Base-by-base conservation (phyloP, 805 yeast genomes). In the Starmerella gropengiesseri region DNA sequence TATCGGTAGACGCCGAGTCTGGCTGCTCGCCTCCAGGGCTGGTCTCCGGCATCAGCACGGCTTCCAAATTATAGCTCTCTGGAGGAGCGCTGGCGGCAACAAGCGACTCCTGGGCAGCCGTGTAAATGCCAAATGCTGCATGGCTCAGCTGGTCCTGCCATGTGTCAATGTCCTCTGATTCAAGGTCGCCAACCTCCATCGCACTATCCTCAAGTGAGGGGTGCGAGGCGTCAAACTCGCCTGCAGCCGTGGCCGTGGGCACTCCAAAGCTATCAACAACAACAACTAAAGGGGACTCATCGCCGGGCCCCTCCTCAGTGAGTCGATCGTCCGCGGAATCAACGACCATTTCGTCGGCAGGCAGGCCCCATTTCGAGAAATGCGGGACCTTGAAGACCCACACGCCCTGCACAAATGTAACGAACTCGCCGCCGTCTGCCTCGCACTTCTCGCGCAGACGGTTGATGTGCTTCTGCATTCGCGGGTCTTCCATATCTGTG, bases 281-380 rank as follows among this genome's bases (percentile, higher is more conserved):
- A 50, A 77, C 81, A 14, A 11, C n/a, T n/a, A 19, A 31, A 4
- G 34, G 22, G 9, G 22, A 35, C 5, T 20, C 28, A 8, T 16
- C n/a, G 21, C 18, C 18, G n/a, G 7, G 7, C 20, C 18, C 33
- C 1, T 23, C 21, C 20, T 18, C 27, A 13, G 13, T 28, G n/a
- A 33, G 13, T 3, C 28, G 33, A 3, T 25, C 47, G 4, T 51
- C 57, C 23, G 49, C 54, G 12, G 55, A 57, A 13, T 51, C 54
- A 9, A 53, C 44, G 9, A 49, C 41, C 58, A 54, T 51, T 13
- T 54, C 54, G 7, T 52, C 51, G n/a, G 41, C 48, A n/a, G 53
- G 44, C 29, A 91, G 62, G 6, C 97, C 97, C 95, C 96, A 91
- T 5, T 82, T 74, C 64, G 95, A 85, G 56, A 91, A 91, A 64